phyloP scores from a whole-genome alignment of 768 basidiomycete genomes.

The Tulasnella sp. region DNA sequence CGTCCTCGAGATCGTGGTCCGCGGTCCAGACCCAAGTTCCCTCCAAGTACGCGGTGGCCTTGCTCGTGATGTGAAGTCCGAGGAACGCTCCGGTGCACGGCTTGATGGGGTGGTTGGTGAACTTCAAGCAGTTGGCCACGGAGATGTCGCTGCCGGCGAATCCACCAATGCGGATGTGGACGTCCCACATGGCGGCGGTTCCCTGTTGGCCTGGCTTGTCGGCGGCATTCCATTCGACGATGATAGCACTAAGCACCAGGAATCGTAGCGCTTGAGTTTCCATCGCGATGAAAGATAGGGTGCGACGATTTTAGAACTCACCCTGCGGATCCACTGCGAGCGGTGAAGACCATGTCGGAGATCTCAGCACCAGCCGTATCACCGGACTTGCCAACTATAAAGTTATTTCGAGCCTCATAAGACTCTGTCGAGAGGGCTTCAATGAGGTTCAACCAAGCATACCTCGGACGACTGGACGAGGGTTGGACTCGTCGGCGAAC shows the following conservation, averaged over 20 bases:
- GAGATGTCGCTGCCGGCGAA: constrained; percentile 26
- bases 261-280: neutral
- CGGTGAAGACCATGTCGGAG: constrained; percentile 60
- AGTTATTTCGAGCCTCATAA: too few relatives aligned
- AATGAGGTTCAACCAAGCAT: neutral
- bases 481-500: constrained; percentile 48
- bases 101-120: constrained; percentile 31
- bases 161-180: constrained; percentile 47
- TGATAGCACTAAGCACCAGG: constrained; percentile 46
- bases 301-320: neutral
- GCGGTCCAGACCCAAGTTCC: constrained; percentile 69
- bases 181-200: constrained; percentile 57
- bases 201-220: constrained; percentile 53
- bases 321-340: constrained; percentile 49
- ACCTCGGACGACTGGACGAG: constrained; percentile 46
- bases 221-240: constrained; percentile 63
- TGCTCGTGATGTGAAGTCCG: constrained; percentile 52
- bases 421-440: too few relatives aligned
- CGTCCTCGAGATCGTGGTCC: constrained; percentile 71
- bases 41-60: constrained; percentile 43
- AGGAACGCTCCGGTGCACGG: constrained; percentile 65
- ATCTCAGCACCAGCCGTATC: constrained; percentile 57
- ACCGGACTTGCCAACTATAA: constrained; percentile 46
- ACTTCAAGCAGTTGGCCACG: constrained; percentile 40
- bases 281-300: neutral